These are phyloP conservation scores for Rickenella mellea DNA, from an alignment of 768 basidiomycete genomes.

Conservation along the genomic window DNA sequence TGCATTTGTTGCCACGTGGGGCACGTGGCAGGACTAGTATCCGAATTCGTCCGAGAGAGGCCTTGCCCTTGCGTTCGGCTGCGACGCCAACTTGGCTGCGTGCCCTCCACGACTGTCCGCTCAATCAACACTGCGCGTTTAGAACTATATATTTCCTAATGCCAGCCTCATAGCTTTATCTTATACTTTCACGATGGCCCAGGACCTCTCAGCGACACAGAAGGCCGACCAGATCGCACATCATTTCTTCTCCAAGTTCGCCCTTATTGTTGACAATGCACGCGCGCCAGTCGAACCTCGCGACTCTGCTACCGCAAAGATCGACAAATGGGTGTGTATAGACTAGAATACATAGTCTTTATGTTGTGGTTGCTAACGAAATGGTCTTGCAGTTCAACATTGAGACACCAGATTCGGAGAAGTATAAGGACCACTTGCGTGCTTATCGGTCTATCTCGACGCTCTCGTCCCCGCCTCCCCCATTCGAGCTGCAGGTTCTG, in stretches of 20 bases:
- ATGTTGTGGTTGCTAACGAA: not conserved
- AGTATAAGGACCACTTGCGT: constrained; percentile 54
- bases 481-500: constrained; percentile 61
- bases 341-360: not conserved
- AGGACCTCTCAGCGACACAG: too few species aligned
- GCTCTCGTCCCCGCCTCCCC: constrained; percentile 25
- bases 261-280: constrained; percentile 65
- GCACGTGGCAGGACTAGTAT: too few species aligned
- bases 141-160: too few species aligned
- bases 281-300: constrained; percentile 45
- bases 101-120: too few species aligned
- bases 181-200: too few species aligned
- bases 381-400: constrained; percentile 57
- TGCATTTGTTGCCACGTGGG: too few species aligned
- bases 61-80: too few species aligned
- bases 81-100: too few species aligned
- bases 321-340: constrained; percentile 73
- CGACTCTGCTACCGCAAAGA: constrained; percentile 32
- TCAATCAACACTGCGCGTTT: too few species aligned
- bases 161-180: too few species aligned
- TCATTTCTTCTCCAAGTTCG: constrained; percentile 76
- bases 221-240: constrained; percentile 84
- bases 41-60: too few species aligned
- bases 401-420: constrained; percentile 65
- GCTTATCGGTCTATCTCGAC: constrained; percentile 52